Evolutionary conservation across 441 rosid species (phyloP).

Genomic region (Gossypium schwendimanii): DNA sequence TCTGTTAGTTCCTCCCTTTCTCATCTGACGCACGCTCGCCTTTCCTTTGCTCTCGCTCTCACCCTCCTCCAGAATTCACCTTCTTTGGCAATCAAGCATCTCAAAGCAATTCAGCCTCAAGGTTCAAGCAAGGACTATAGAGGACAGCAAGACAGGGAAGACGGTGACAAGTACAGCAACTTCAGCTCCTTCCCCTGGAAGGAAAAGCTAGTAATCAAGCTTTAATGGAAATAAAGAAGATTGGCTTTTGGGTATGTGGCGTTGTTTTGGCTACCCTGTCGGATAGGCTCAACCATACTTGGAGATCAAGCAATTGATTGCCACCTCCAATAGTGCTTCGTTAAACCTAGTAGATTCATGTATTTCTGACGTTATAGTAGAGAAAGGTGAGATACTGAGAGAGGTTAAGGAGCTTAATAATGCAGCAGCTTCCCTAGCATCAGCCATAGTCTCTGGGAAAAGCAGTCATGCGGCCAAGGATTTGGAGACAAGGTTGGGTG

Average conservation of each 20-base stretch:
- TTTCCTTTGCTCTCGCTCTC: constrained; percentile 38
- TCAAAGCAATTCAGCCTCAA: constrained; percentile 25
- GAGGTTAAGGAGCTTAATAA: constrained; percentile 18
- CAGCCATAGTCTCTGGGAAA: constrained; percentile 22
- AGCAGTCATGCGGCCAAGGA: constrained; percentile 26
- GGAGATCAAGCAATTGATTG: not conserved
- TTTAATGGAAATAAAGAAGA: constrained; percentile 29
- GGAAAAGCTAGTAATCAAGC: constrained; percentile 18
- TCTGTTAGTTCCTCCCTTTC: constrained; percentile 16
- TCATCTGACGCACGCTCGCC: constrained; percentile 34
- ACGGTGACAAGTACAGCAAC: constrained; percentile 7
- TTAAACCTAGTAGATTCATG: constrained; percentile 25
- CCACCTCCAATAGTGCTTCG: constrained; percentile 18
- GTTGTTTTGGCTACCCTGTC: constrained; percentile 30
- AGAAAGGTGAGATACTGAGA: constrained; percentile 22
- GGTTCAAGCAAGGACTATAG: constrained; percentile 14
- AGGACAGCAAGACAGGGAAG: constrained; percentile 13
- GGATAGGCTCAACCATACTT: constrained; percentile 24
- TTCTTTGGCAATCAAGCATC: constrained; percentile 24
- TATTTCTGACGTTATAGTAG: constrained; percentile 15
- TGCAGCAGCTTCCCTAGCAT: constrained; percentile 31
- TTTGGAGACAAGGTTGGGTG: constrained; percentile 31
- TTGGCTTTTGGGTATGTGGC: constrained; percentile 41
- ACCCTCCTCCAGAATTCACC: constrained; percentile 33
- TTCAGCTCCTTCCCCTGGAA: constrained; percentile 18